Evolutionary conservation across 257 asterid species (phyloP).

Genomic region (Eustoma russellianum): DNA sequence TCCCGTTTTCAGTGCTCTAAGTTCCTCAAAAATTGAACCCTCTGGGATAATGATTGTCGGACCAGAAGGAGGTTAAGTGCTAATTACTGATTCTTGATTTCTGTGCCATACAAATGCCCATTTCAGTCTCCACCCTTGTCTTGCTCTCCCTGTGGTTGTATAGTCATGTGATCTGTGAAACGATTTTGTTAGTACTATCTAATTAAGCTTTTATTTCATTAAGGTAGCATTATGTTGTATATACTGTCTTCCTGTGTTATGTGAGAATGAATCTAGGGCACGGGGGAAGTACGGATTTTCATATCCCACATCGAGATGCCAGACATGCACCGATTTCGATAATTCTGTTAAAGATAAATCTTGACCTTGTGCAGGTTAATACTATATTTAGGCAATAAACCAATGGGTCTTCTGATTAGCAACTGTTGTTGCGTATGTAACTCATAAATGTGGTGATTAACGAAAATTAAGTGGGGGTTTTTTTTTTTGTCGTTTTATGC

Average conservation of each 20-base stretch:
- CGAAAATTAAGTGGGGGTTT: too few species aligned
- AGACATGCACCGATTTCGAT: not conserved
- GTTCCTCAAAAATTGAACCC: constrained; percentile 32
- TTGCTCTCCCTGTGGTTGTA: not conserved
- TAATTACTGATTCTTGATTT: not conserved
- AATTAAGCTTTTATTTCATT: not conserved
- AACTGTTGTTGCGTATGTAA: too few species aligned
- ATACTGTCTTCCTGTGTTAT: not conserved
- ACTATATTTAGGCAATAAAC: too few species aligned
- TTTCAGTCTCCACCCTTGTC: not conserved
- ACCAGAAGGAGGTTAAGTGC: constrained; percentile 93
- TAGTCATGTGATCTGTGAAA: not conserved
- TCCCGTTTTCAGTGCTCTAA: constrained; percentile 52
- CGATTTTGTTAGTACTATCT: not conserved
- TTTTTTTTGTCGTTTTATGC: too few species aligned
- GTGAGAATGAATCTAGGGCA: too few species aligned
- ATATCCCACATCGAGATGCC: too few species aligned
- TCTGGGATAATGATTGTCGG: constrained; percentile 74
- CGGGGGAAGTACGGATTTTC: too few species aligned
- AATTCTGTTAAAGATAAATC: not conserved
- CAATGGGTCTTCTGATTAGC: too few species aligned
- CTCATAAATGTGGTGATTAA: too few species aligned
- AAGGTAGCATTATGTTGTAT: not conserved
- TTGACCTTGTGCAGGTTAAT: too few species aligned
- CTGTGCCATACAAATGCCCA: not conserved